Conservation (phyloP, 2,329 filamentous ascomycete species). For the Pseudofabraea citricarpa region DNA sequence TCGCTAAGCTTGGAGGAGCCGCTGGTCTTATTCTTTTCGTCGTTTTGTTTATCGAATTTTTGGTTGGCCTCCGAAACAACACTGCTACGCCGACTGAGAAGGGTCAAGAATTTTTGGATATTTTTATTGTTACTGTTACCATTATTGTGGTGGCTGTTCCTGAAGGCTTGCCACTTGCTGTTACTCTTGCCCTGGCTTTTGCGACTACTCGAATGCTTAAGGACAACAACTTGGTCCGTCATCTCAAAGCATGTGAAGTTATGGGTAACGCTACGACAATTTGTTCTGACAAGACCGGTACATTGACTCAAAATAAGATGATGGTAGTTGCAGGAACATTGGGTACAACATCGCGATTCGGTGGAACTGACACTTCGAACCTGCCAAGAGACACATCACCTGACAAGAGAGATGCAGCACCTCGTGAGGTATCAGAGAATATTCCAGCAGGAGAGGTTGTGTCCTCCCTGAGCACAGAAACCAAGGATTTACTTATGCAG, state of each 20-base stretch:
- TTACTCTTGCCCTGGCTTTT: constrained; percentile 63
- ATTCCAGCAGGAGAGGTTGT: constrained; percentile 25
- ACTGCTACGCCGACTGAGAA: constrained; percentile 44
- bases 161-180: constrained; percentile 61
- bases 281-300: constrained; percentile 77
- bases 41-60: constrained; percentile 74
- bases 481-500: constrained; percentile 45
- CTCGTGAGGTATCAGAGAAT: constrained; percentile 15
- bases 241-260: constrained; percentile 63
- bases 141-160: constrained; percentile 67
- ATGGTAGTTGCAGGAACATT: constrained; percentile 70
- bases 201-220: constrained; percentile 64
- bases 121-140: constrained; percentile 61
- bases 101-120: constrained; percentile 56
- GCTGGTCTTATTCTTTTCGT: constrained; percentile 73
- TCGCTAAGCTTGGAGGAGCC: constrained; percentile 68
- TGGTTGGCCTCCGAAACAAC: constrained; percentile 54
- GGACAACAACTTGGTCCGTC: constrained; percentile 66
- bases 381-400: constrained; percentile 16
- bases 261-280: constrained; percentile 72
- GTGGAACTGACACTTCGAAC: constrained; percentile 27
- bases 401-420: constrained; percentile 18
- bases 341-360: constrained; percentile 53
- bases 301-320: constrained; percentile 71
- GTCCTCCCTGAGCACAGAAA: constrained; percentile 17